These are phyloP conservation scores for Verbascum thapsus DNA, from an alignment of 257 asterid species.

Conservation along the genomic window DNA sequence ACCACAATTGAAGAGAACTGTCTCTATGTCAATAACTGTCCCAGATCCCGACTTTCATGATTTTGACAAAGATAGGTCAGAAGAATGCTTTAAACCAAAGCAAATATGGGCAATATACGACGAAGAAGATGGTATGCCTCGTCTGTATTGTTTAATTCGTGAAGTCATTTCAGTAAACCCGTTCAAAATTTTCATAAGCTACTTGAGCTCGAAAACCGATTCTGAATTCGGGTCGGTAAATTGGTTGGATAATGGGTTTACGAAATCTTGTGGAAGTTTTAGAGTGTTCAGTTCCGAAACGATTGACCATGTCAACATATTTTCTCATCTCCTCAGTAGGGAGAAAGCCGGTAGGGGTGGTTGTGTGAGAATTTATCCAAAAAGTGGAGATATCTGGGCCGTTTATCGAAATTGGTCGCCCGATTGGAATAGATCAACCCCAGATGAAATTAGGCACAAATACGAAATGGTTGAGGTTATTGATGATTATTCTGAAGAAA, in stretches of 20 bases:
- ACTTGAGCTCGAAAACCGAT: slow-evolving; percentile 63
- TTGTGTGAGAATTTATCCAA: slow-evolving; percentile 61
- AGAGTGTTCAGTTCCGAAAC: slow-evolving; percentile 57
- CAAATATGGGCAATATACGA: slow-evolving; percentile 83
- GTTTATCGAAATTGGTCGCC: slow-evolving; percentile 68
- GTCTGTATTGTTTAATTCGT: slow-evolving; percentile 67
- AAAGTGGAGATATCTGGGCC: slow-evolving; percentile 70
- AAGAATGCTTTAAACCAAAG: slow-evolving; percentile 64
- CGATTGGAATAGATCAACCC: slow-evolving; percentile 58
- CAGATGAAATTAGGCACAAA: slow-evolving; percentile 58
- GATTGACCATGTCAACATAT: slow-evolving; percentile 66
- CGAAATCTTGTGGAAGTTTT: slow-evolving; percentile 70
- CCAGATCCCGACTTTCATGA: slow-evolving; percentile 82
- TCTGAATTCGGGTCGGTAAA: slow-evolving; percentile 64
- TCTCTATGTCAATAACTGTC: slow-evolving; percentile 56
- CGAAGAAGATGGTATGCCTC: slow-evolving; percentile 86
- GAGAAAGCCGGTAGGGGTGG: slow-evolving; percentile 83
- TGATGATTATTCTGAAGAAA: slow-evolving; percentile 64
- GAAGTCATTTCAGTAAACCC: slow-evolving; percentile 59
- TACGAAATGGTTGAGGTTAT: slow-evolving; percentile 76
- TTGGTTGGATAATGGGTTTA: slow-evolving; percentile 67
- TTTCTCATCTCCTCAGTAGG: slow-evolving; percentile 61
- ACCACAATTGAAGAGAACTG: slow-evolving; percentile 46
- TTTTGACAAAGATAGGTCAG: slow-evolving; percentile 64
- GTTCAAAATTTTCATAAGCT: slow-evolving; percentile 59